phyloP scores from a whole-genome alignment of 2,329 filamentous ascomycete species.

The Colletotrichum endophyticum region DNA sequence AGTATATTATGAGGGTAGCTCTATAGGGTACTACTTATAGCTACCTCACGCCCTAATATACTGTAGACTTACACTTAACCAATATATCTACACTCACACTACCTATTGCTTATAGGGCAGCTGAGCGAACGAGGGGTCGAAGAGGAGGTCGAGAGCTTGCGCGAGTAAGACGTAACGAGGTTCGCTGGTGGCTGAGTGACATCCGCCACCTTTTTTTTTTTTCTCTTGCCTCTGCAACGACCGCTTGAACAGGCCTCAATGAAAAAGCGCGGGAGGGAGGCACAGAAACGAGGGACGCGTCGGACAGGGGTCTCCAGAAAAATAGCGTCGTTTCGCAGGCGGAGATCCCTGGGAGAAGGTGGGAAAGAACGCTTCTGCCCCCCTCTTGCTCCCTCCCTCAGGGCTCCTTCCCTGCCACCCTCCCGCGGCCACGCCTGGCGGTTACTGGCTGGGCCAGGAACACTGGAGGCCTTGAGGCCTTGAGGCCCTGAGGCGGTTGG shows the following conservation, averaged over 20 bases:
- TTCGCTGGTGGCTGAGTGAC: constrained; percentile 9
- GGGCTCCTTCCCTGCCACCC: not conserved
- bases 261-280: not conserved
- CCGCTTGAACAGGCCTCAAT: not conserved
- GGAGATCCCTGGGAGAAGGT: not conserved
- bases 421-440: not conserved
- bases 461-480: not conserved
- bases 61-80: too few relatives aligned
- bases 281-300: not conserved
- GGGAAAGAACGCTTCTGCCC: not conserved
- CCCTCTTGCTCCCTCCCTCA: not conserved
- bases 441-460: not conserved
- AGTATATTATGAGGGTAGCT: too few relatives aligned
- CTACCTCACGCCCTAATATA: too few relatives aligned
- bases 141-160: not conserved
- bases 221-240: not conserved
- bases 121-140: not conserved
- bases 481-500: not conserved
- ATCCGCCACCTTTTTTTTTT: not conserved
- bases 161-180: not conserved
- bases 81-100: too few relatives aligned
- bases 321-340: not conserved
- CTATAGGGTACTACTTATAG: too few relatives aligned
- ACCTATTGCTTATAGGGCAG: too few relatives aligned
- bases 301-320: not conserved